phyloP scores from a whole-genome alignment of 495 filamentous ascomycete species.

The Talaromyces adpressus region DNA sequence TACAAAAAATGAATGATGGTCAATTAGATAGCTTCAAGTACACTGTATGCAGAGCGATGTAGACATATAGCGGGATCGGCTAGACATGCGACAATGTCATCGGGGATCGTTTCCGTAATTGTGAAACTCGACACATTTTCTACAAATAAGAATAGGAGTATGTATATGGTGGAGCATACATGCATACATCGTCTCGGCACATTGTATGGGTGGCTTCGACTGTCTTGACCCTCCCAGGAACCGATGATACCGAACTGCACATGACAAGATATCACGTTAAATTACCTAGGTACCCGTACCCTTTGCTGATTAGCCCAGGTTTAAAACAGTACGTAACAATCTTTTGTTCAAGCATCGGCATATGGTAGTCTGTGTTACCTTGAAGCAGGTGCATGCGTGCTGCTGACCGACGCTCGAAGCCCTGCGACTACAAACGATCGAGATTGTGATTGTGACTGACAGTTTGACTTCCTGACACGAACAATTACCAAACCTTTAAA shows the following conservation, averaged over 20 bases:
- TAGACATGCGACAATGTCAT: background rate
- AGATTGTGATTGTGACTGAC: background rate
- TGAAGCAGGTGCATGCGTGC: background rate
- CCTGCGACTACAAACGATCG: background rate
- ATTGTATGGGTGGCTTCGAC: background rate
- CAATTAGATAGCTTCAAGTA: background rate
- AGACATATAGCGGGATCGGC: background rate
- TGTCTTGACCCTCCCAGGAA: background rate
- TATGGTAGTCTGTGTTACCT: background rate
- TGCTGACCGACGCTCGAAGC: background rate
- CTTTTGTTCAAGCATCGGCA: background rate
- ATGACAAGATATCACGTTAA: background rate
- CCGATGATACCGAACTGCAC: background rate
- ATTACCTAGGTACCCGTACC: no score
- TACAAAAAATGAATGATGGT: background rate
- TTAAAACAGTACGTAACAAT: background rate
- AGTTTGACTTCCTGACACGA: background rate
- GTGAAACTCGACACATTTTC: background rate
- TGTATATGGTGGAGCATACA: background rate
- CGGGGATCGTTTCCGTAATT: background rate
- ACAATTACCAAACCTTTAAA: background rate
- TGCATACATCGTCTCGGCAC: background rate
- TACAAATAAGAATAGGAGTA: background rate
- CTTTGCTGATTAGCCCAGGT: no score
- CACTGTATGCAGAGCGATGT: background rate